phyloP scores from a whole-genome alignment of 805 yeast species.

The Diddensiella santjacobensis region DNA sequence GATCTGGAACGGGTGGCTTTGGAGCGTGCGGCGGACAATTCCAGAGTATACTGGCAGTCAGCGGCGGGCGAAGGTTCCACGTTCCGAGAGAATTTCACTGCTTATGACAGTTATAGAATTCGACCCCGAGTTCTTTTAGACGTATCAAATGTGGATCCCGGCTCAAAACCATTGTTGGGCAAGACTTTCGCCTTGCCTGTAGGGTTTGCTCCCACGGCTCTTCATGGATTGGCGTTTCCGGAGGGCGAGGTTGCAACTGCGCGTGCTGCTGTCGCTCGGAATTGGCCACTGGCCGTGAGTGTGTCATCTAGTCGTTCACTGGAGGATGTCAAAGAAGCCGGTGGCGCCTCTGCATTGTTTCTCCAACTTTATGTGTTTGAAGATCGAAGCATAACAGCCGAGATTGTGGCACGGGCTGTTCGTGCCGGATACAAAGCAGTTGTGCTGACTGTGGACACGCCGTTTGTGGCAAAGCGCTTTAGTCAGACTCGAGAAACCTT shows the following conservation, averaged over 20 bases:
- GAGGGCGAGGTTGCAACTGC: slow-evolving; percentile 36
- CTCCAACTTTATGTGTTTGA: slow-evolving; percentile 32
- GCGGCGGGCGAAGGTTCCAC: slow-evolving; percentile 32
- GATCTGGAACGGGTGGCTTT: not conserved
- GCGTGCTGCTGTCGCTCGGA: slow-evolving; percentile 30
- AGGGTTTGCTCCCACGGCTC: slow-evolving; percentile 37
- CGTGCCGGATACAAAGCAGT: slow-evolving; percentile 41
- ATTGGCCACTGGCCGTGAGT: slow-evolving; percentile 31
- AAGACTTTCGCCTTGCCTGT: slow-evolving; percentile 27
- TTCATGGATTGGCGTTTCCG: slow-evolving; percentile 31
- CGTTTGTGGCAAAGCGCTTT: slow-evolving; percentile 51
- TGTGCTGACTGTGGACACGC: slow-evolving; percentile 56
- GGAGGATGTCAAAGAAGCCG: slow-evolving; percentile 28
- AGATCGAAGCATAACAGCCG: slow-evolving; percentile 27
- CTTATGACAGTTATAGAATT: slow-evolving; percentile 28
- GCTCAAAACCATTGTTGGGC: slow-evolving; percentile 27
- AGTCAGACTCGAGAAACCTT: slow-evolving; percentile 38
- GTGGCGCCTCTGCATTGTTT: slow-evolving; percentile 25
- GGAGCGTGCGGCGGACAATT: not conserved
- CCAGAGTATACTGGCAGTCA: slow-evolving; percentile 24
- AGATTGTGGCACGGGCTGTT: slow-evolving; percentile 27
- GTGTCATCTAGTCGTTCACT: slow-evolving; percentile 27
- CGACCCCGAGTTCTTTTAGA: slow-evolving; percentile 31
- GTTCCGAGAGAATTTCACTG: slow-evolving; percentile 27
- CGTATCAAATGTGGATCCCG: slow-evolving; percentile 27